Percentiles rank a stretch among this genome's conserved stretches.
phyloP scores from a whole-genome alignment of 75 land plant genomes.

The Selaginella moellendorffii region DNA sequence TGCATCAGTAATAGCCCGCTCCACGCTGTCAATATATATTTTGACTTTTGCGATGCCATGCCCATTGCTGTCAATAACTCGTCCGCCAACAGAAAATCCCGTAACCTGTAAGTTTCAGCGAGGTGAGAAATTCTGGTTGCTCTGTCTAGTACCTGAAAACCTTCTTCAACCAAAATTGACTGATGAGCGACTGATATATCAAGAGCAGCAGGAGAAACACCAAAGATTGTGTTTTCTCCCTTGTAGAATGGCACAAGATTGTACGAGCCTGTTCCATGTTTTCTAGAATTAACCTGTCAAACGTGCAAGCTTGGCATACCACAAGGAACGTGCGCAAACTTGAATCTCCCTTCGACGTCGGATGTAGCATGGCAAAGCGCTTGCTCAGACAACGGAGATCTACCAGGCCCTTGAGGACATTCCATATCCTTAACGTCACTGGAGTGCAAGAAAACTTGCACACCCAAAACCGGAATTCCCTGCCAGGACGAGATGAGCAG shows the following conservation, averaged over 20 bases:
- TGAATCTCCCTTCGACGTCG: conserved; percentile 72
- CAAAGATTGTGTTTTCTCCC: conserved; percentile 94
- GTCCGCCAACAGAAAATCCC: conserved; percentile 95
- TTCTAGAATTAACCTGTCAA: not conserved
- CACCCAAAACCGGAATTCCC: conserved; percentile 94
- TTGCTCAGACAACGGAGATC: conserved; percentile 33
- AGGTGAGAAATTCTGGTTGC: not conserved
- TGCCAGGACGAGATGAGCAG: conserved; percentile 21
- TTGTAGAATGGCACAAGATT: conserved; percentile 71
- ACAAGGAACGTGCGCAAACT: conserved; percentile 61
- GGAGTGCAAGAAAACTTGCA: conserved; percentile 68
- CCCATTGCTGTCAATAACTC: conserved; percentile 57
- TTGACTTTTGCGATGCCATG: conserved; percentile 58
- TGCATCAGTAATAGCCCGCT: conserved; percentile 57
- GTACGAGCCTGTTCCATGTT: conserved; percentile 37
- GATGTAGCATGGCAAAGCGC: conserved; percentile 83
- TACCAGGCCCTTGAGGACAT: conserved; percentile 62
- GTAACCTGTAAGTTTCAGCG: conserved; percentile 46
- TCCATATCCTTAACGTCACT: conserved; percentile 54
- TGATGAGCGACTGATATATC: conserved; percentile 53
- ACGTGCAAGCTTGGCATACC: conserved; percentile 63
- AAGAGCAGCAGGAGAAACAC: conserved; percentile 76
- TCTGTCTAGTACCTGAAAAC: conserved; percentile 53
- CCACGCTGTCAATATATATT: conserved; percentile 60
- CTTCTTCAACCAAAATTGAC: conserved; percentile 44